Evolutionary conservation across 225 moss, liverwort and hornwort genomes (phyloP), one percentile per base, ranked within the genome.

Genomic region (Rhytidiadelphus loreus): DNA sequence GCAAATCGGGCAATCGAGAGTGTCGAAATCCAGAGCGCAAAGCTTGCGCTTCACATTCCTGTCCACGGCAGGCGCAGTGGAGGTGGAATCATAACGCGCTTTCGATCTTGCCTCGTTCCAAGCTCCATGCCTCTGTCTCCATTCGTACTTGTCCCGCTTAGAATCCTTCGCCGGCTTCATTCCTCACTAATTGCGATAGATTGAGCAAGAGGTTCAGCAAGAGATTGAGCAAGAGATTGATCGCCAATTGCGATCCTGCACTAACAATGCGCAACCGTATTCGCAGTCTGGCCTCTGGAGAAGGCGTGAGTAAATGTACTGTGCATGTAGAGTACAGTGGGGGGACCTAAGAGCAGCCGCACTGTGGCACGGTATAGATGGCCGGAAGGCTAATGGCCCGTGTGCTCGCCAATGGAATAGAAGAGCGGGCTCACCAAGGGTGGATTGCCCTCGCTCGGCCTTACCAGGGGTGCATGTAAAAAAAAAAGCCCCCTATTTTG

Each of bases 1-100:
- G 88, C 90, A 90, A 60, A 90, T 82, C 14, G 88, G 90, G 53
- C 90, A 90, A 21, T 85, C 88, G 8, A 88, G 85, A 17, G 81
- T 66, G 81, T 90, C 88, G 28, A 85, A 82, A n/a, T 90, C 88
- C 44, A 90, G 43, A 44, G 79, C 84, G 24, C 87, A 83, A 12
- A 28, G 33, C 74, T 35, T 75, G 57, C 75, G 88, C 64, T 75
- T 85, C 66, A 85, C 75, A 35, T 17, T 82, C 28, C 60, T 48
- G 33, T 73, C 64, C 15, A 57, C 72, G 7, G 26, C 8, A 39
- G 80, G 59, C 5, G 57, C 3, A 16, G 63, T 8, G 35, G 46
- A 10, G 6, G 32, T 13, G 24, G 48, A 50, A n/a, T 80, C 72
- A 13, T 4, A 18, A 46, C 11, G 41, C 20, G 4, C 5, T 57